Conservation (phyloP, 2,329 filamentous ascomycete genomes). For the Claviceps arundinis region DNA sequence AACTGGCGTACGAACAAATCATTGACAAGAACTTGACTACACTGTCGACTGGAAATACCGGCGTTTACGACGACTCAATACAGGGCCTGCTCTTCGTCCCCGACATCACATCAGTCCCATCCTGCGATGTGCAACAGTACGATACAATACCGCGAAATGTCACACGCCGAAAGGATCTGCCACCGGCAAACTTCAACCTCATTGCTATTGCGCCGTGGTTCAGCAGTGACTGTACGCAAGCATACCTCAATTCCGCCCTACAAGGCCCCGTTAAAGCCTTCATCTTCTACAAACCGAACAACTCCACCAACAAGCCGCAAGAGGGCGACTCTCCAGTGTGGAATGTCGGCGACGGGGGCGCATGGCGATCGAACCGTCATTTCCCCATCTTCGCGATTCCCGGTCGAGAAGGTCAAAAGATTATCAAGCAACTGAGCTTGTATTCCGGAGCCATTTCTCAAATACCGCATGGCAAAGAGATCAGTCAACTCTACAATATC, state of each 20-base stretch:
- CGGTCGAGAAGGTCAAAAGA: slow-evolving; percentile 46
- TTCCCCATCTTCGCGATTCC: slow-evolving; percentile 79
- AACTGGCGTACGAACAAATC: slow-evolving; percentile 39
- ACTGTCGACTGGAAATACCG: slow-evolving; percentile 54
- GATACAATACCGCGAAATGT: slow-evolving; percentile 62
- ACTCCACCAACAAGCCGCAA: slow-evolving; percentile 49
- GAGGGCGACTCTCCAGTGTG: slow-evolving; percentile 50
- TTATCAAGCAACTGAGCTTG: slow-evolving; percentile 58
- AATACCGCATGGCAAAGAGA: slow-evolving; percentile 44
- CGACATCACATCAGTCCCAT: slow-evolving; percentile 41
- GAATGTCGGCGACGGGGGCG: slow-evolving; percentile 53
- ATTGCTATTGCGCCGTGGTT: slow-evolving; percentile 84
- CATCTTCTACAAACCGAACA: slow-evolving; percentile 48
- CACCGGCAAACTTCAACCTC: slow-evolving; percentile 54
- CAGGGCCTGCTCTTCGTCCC: slow-evolving; percentile 80
- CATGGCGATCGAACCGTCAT: slow-evolving; percentile 58
- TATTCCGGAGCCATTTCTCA: slow-evolving; percentile 66
- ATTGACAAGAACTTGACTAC: slow-evolving; percentile 55
- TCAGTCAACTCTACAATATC: slow-evolving; percentile 39
- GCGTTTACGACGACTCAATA: slow-evolving; percentile 46
- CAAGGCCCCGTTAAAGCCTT: slow-evolving; percentile 47
- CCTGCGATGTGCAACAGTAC: slow-evolving; percentile 50
- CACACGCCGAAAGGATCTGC: slow-evolving; percentile 58
- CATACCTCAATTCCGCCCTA: slow-evolving; percentile 54
- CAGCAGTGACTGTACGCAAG: slow-evolving; percentile 54